These are phyloP conservation scores for Cubamyces lactineus DNA, from an alignment of 768 basidiomycete species.

Conservation along the genomic window DNA sequence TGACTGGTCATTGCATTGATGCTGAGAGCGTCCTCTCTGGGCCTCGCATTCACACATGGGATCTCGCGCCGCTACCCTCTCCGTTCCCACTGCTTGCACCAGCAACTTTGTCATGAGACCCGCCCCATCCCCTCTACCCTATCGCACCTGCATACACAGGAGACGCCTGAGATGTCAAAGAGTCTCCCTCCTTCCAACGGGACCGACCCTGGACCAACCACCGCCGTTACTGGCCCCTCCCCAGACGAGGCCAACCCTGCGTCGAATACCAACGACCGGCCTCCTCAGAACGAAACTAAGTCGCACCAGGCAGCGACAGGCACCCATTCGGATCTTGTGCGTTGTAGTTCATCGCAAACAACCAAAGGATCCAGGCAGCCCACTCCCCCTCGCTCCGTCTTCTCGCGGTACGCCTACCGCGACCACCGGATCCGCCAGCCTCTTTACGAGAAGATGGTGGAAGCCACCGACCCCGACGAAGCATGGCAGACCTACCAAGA, in stretches of 20 bases:
- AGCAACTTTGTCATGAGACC: constrained; percentile 19
- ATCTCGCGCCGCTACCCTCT: constrained; percentile 35
- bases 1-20: constrained; percentile 78
- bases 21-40: constrained; percentile 82
- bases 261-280: too few relatives aligned
- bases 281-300: too few relatives aligned
- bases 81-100: constrained; percentile 17
- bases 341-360: not conserved
- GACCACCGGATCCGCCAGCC: constrained; percentile 5
- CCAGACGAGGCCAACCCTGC: not conserved
- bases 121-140: not conserved
- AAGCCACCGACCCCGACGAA: constrained; percentile 1
- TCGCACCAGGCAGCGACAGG: not conserved
- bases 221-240: not conserved
- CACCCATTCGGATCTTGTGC: not conserved
- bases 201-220: not conserved
- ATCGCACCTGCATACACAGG: constrained; percentile 13
- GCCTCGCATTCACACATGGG: constrained; percentile 53
- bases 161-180: constrained; percentile 13
- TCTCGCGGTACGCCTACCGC: not conserved
- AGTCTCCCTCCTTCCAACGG: not conserved
- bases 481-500: constrained; percentile 18
- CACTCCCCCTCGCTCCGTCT: not conserved
- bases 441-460: constrained; percentile 12
- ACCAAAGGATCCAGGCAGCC: constrained; percentile 3